phyloP scores from a whole-genome alignment of 2,329 filamentous ascomycete species.

The Phoma sp. region DNA sequence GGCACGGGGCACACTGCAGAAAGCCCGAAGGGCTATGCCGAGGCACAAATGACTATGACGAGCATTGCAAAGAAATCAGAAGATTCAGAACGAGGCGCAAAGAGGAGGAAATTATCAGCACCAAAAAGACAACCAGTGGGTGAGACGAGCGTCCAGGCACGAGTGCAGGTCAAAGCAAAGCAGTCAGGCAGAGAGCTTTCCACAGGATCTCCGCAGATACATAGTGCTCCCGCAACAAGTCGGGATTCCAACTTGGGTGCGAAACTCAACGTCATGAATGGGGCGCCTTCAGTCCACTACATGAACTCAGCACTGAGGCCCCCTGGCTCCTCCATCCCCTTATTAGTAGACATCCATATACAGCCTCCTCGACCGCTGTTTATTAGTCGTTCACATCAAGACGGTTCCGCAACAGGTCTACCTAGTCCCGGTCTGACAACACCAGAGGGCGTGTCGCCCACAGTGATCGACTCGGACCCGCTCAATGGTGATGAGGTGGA shows the following conservation, averaged over 20 bases:
- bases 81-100: conserved; percentile 17
- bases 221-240: background rate
- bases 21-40: conserved; percentile 2
- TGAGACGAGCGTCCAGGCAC: background rate
- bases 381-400: conserved; percentile 14
- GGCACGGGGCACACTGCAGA: background rate
- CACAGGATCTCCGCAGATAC: background rate
- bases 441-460: background rate
- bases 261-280: conserved; percentile 13
- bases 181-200: background rate
- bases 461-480: background rate
- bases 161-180: background rate
- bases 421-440: conserved; percentile 2
- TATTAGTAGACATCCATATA: background rate
- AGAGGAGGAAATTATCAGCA: conserved; percentile 33
- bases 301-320: conserved; percentile 31
- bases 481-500: background rate
- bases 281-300: conserved; percentile 27
- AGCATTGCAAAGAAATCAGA: background rate
- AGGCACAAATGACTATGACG: background rate
- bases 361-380: conserved; percentile 18
- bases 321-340: conserved; percentile 7
- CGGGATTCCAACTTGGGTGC: background rate
- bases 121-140: background rate
- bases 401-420: background rate